phyloP scores from a whole-genome alignment of 176 grass and related monocot genomes.

The Triticum timopheevii region DNA sequence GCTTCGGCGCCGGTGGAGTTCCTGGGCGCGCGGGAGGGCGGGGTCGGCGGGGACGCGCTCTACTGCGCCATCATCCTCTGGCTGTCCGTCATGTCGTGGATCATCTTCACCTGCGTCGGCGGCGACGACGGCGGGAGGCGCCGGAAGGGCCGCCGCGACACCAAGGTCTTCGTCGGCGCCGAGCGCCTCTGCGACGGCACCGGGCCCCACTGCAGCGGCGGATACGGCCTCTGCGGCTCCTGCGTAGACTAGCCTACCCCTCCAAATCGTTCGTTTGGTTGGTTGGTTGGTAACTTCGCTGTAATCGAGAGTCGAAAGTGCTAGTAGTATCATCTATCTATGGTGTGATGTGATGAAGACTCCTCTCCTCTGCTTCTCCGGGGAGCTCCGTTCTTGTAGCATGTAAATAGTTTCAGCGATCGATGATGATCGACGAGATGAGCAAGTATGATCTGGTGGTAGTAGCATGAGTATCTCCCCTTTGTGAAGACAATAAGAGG shows the following conservation, averaged over 20 bases:
- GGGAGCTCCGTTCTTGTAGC: not conserved
- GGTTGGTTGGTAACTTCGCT: not conserved
- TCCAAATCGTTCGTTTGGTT: not conserved
- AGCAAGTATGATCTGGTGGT: not conserved
- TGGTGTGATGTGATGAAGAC: not conserved
- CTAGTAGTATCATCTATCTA: not conserved
- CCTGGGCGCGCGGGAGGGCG: constrained; percentile 33
- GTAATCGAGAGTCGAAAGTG: not conserved
- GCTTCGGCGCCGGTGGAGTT: constrained; percentile 32
- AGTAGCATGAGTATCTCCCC: not conserved
- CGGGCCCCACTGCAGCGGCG: constrained; percentile 42
- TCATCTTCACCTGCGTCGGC: constrained; percentile 74
- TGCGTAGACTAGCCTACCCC: constrained; percentile 35
- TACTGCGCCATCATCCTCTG: constrained; percentile 83
- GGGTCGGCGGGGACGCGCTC: constrained; percentile 60
- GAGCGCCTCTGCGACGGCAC: constrained; percentile 68
- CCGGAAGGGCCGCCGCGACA: constrained; percentile 28
- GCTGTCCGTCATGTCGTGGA: constrained; percentile 74
- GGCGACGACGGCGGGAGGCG: constrained; percentile 11
- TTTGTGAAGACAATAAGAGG: constrained; percentile 46
- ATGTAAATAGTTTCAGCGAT: not conserved
- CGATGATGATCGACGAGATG: not conserved
- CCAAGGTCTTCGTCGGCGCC: constrained; percentile 47
- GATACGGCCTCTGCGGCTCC: constrained; percentile 42
- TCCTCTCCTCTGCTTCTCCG: not conserved